Base-by-base conservation (phyloP, 805 yeast genomes). In the Zygoascus tannicola region DNA sequence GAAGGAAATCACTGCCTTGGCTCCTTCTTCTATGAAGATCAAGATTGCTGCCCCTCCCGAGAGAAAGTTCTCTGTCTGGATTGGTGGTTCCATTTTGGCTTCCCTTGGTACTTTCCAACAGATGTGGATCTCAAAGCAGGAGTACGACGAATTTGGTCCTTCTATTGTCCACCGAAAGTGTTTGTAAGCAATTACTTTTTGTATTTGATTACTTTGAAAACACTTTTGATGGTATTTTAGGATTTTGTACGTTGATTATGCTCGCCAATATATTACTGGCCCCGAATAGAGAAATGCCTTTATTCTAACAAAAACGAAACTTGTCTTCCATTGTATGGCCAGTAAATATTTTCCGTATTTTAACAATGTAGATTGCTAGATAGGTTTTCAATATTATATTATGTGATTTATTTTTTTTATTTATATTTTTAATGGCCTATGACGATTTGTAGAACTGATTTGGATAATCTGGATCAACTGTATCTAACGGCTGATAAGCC, bases 111-210 rank as follows among this genome's bases (percentile, higher is more conserved):
- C 98, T 70, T 92, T 92, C 97, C 97, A 92, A 80, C 97, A 92
- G 76, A 90, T 92, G 97, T 92, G 98, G 98, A 87, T 92, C 85
- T 88, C 97, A 68, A 92, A 92, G 81, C 97, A 92, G 78, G 98
- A 92, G 80, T 92, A 92, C 84, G 98, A 92, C 81, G 98, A 92
- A 79, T 85, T 96, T 75, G 98, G 98, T 68, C 98, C 98, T 65
- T 87, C 97, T 55, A 92, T 92, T 69, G 98, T 92, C 64, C 92
- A 84, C 81, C 88, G 83, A 75, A 85, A 85, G 76, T 84, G 94
- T 77, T 83, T 83, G 81, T 82, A 81, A 78, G 66, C 32, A n/a
- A n/a, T n/a, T n/a, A n/a, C n/a, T n/a, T n/a, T n/a, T n/a, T n/a
- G n/a, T n/a, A n/a, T n/a, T n/a, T n/a, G n/a, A n/a, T n/a, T n/a